Base-by-base conservation (phyloP, 352 stramenopile species). In the Pythium biforme region DNA sequence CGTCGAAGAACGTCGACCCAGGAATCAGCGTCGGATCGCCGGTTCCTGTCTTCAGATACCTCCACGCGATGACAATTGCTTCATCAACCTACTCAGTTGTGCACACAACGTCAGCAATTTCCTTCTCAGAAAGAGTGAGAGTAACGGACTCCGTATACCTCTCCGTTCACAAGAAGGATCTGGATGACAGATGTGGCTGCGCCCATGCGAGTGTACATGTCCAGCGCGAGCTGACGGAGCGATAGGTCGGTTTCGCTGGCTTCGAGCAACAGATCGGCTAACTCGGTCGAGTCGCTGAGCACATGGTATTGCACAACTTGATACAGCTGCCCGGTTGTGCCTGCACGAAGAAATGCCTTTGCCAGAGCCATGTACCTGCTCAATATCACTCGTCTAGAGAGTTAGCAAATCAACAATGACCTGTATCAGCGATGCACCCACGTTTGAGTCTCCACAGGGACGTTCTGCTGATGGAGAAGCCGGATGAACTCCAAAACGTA, bases 401-500 rank as follows among this genome's bases (percentile, higher is more conserved):
- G n/a, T 43, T 43, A 43, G 37, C 9, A 43, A 14, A 19, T 0
- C 6, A 20, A 8, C 12, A 12, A 20, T 43, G 37, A 3, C 37
- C 8, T 4, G 37, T 43, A 14, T 43, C 37, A 22, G 48, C 20
- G 25, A 19, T 20, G 34, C 15, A 49, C 59, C 51, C 68, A 91
- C 83, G 80, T 93, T 31, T 79, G 59, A 14, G 54, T 77, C 27
- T 93, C 81, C 14, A 93, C 72, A 11, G 79, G 76, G 0, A 91
- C 72, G 14, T 70, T 65, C 22, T 62, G 76, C 12, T 78, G 64
- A 3, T 70, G 73, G 26, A 93, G 69, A 60, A 78, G 79, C 55
- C 79, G 80, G 58, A 91, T 77, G 45, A 77, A 93, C 47, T 91
- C 78, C 56, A 75, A 66, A 6, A 93, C 61, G 37, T 90, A 91